Conservation (phyloP, 2,329 filamentous ascomycete species). For the Dothiorella sarmentorum region DNA sequence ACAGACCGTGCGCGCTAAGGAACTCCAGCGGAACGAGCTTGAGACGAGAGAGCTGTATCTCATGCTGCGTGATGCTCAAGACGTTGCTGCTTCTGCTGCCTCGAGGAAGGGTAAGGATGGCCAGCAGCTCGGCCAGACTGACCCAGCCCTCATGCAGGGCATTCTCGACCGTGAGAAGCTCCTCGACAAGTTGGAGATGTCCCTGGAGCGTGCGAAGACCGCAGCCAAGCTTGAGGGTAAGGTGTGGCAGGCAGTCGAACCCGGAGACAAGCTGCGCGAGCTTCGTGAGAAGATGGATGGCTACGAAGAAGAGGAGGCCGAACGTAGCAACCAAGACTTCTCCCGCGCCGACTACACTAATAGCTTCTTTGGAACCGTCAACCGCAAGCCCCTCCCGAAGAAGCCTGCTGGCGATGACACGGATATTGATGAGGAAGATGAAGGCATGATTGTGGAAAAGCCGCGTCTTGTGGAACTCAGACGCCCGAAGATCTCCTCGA, state of each 20-base stretch:
- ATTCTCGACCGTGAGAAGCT: slow-evolving; percentile 89
- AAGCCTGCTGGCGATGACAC: slow-evolving; percentile 43
- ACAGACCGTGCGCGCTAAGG: slow-evolving; percentile 80
- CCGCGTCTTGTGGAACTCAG: slow-evolving; percentile 76
- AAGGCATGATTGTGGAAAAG: slow-evolving; percentile 68
- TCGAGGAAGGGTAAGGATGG: slow-evolving; percentile 53
- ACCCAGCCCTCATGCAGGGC: slow-evolving; percentile 78
- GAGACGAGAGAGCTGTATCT: slow-evolving; percentile 96
- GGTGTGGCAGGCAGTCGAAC: slow-evolving; percentile 78
- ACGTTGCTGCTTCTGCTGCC: slow-evolving; percentile 89
- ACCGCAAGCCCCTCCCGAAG: slow-evolving; percentile 34
- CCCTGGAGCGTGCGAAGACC: slow-evolving; percentile 94
- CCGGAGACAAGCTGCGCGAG: slow-evolving; percentile 87
- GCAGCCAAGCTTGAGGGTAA: slow-evolving; percentile 96
- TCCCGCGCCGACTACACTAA: slow-evolving; percentile 56
- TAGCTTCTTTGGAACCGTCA: slow-evolving; percentile 58
- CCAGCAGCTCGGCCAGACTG: slow-evolving; percentile 55
- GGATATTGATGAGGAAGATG: slow-evolving; percentile 49
- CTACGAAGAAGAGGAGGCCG: slow-evolving; percentile 40
- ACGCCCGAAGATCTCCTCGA: slow-evolving; percentile 61
- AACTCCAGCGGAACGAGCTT: slow-evolving; percentile 89
- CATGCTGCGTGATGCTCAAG: slow-evolving; percentile 96
- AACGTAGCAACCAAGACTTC: slow-evolving; percentile 40
- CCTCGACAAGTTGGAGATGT: slow-evolving; percentile 91
- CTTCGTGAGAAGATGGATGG: slow-evolving; percentile 93